Percentiles rank a stretch among this genome's conserved stretches.
phyloP scores from a whole-genome alignment of 2,329 filamentous ascomycete genomes.

The Fusarium sacchari region DNA sequence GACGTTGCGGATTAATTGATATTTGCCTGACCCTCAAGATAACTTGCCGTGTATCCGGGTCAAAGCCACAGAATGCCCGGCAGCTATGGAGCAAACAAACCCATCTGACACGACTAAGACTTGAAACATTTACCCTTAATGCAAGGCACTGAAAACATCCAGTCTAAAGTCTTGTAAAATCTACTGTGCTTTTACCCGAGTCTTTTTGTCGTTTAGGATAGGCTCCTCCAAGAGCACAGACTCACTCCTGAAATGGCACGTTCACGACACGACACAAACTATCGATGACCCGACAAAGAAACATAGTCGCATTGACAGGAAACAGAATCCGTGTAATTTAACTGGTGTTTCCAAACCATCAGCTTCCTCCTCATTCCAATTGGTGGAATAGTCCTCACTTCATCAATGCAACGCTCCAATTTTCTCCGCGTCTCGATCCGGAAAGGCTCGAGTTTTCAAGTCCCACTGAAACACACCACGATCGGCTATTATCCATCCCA shows the following conservation, averaged over 20 bases:
- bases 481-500: neutral
- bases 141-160: fast-evolving
- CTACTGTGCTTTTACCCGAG: fast-evolving
- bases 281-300: neutral
- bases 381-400: neutral
- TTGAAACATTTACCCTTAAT: fast-evolving
- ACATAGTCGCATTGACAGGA: neutral
- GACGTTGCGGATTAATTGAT: neutral
- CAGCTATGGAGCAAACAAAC: neutral
- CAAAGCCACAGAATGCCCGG: neutral
- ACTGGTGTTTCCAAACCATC: neutral
- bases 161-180: neutral
- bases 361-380: neutral
- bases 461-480: constrained; percentile 12
- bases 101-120: neutral
- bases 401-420: neutral
- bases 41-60: neutral
- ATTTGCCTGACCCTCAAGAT: fast-evolving
- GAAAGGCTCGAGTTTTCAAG: constrained; percentile 17
- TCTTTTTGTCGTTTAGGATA: neutral
- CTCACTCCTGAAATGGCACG: neutral
- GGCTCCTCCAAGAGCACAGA: fast-evolving
- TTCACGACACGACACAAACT: fast-evolving
- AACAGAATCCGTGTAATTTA: neutral
- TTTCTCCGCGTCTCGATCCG: neutral